Evolutionary conservation across 495 filamentous ascomycete species (phyloP), one percentile per base, ranked within the genome.

Genomic region (Lasiosphaeria miniovina): DNA sequence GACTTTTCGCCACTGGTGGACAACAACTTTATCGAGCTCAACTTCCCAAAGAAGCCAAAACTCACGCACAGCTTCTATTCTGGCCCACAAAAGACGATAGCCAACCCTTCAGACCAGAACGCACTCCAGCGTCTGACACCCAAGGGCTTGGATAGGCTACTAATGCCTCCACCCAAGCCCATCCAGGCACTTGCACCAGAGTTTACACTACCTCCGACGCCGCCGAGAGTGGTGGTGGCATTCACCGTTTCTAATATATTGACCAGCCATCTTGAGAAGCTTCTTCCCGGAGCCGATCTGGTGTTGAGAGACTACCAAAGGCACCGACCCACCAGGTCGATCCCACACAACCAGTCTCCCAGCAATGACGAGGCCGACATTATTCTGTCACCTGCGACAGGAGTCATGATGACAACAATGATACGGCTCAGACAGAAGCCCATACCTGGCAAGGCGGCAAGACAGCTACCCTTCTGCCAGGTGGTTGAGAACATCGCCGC

Each of bases 391-490:
- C 86, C 90, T 0, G 75, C 75, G 3, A 87, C 83, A 0, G 90
- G 89, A 1, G 74, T 96, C 12, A 66, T 95, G 9, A 65, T 88
- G 6, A 90, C 90, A 9, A 89, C 86, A 2, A 75, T 91, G 6
- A 84, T 92, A 61, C 84, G 86, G 61, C 83, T 89, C 52, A 89
- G 88, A 36, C 91, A 96, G 65, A 80, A 80, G 51, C 69, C 84
- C 5, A 75, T 90, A 0, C 90, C 90, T 0, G 89, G 88, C 1
- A 78, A 85, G 52, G 71, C 67, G 52, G 71, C 67, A 58, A 55
- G 57, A 17, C 59, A 74, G 41, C 76, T 75, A 2, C 75, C 77
- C 3, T 74, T 91, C 51, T 77, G 81, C 40, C 80, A 84, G 50
- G 75, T 81, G n/a, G 75, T 95, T 9, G 65, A 72, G 9, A 71